Conservation (phyloP, 352 stramenopile genomes). For the Phytophthora fragariae region DNA sequence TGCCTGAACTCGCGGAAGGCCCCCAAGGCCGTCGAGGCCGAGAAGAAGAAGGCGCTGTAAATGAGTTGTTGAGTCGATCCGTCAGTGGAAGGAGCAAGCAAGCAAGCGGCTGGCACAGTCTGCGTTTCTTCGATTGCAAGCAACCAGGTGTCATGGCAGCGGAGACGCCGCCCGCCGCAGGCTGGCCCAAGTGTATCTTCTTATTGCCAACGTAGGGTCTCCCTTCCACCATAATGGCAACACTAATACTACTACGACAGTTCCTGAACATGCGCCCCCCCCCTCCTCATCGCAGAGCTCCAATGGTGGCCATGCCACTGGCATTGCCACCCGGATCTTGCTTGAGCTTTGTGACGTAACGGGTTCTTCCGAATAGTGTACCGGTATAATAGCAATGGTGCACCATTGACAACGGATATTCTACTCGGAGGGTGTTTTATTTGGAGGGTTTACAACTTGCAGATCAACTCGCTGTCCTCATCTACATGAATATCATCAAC, state of each 20-base stretch:
- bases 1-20: constrained; percentile 50
- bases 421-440: too few species aligned
- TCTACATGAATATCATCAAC: too few species aligned
- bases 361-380: too few species aligned
- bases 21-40: constrained; percentile 30
- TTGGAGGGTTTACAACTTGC: too few species aligned
- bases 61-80: constrained; percentile 35
- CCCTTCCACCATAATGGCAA: constrained; percentile 36
- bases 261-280: constrained; percentile 18
- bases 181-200: constrained; percentile 42
- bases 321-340: not conserved
- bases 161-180: constrained; percentile 6
- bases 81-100: constrained; percentile 36
- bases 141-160: constrained; percentile 5
- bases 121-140: constrained; percentile 18
- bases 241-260: constrained; percentile 41
- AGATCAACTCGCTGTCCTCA: too few species aligned
- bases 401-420: too few species aligned
- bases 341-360: constrained; percentile 17
- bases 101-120: constrained; percentile 16
- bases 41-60: constrained; percentile 52
- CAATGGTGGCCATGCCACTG: not conserved
- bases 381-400: too few species aligned
- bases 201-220: constrained; percentile 43
- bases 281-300: not conserved